phyloP scores from a whole-genome alignment of 2,329 filamentous ascomycete genomes.

The Xylariaceae sp. region DNA sequence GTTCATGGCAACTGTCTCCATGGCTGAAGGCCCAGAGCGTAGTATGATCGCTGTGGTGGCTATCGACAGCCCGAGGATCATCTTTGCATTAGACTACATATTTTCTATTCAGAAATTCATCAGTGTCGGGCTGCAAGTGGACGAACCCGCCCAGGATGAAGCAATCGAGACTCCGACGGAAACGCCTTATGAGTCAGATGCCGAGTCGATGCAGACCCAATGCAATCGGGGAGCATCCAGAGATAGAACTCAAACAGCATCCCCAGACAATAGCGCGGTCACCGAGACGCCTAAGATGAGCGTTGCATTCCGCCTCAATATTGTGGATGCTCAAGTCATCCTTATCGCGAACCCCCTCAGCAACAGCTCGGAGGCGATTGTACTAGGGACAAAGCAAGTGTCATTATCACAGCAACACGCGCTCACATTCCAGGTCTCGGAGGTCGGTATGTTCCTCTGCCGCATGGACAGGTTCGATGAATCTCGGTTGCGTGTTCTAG shows the following conservation, averaged over 20 bases:
- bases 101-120: constrained; percentile 83
- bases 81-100: constrained; percentile 92
- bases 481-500: constrained; percentile 81
- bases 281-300: constrained; percentile 52
- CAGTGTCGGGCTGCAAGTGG: constrained; percentile 62
- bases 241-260: constrained; percentile 22
- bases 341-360: constrained; percentile 92
- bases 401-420: constrained; percentile 91
- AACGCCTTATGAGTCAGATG: constrained; percentile 53
- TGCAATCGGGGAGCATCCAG: constrained; percentile 36
- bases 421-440: constrained; percentile 84
- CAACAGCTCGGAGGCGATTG: constrained; percentile 88
- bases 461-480: constrained; percentile 98
- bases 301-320: constrained; percentile 82
- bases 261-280: constrained; percentile 16
- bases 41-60: constrained; percentile 87
- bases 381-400: constrained; percentile 89
- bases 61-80: constrained; percentile 88
- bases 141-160: constrained; percentile 49
- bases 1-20: constrained; percentile 94
- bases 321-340: constrained; percentile 95
- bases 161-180: constrained; percentile 50
- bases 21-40: constrained; percentile 76
- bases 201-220: constrained; percentile 50
- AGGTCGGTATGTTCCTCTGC: constrained; percentile 97